Base-by-base conservation (phyloP, 2,329 filamentous ascomycete genomes). In the Aspergillus awamori region DNA sequence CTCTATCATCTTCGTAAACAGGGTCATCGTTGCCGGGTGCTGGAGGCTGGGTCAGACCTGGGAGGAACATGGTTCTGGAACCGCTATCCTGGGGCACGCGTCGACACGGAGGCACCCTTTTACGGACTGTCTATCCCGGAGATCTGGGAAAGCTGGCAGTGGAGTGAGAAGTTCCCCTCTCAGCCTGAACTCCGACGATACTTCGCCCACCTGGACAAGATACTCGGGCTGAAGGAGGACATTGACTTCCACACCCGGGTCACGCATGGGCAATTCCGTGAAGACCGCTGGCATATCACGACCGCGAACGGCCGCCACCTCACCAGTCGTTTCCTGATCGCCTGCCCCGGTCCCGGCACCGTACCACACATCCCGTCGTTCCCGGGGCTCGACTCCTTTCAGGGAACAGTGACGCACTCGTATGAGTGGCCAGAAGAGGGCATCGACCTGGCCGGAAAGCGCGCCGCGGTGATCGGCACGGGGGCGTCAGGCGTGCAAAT, bases 11-110 rank as follows among this genome's bases (percentile, higher is more conserved):
- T 85, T 4, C 81, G 83, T 2, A 80, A 85, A 20, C 76, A 74
- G 8, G 84, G 84, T 1, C 69, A 81, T 28, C 81, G 80, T 15
- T 74, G 77, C 2, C 77, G 80, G 28, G 76, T 86, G 22, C 83
- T 82, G 63, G 85, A 87, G 64, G 82, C 83, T 1, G 84, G 81
- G 13, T 78, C 77, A 8, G 79, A 81, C 57, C 70, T 79, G 0
- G 84, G 83, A 4, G 84, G 84, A 28, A 81, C 79, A 0, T 87
- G 85, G 85, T 72, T 79, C 47, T 85, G 79, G 81, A 86, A 85
- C 70, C 79, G 79, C 65, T 86, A 85, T 64, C 84, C 83, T 0
- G 84, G 83, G 0, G 80, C 83, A 2, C 72, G 77, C 0, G 83
- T 86, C 2, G 86, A 87, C 70, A 82, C 80, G 0, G 79, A 83